Conservation (phyloP, 1,284 basidiomycete genomes). For the Trichosporon coremiiforme region DNA sequence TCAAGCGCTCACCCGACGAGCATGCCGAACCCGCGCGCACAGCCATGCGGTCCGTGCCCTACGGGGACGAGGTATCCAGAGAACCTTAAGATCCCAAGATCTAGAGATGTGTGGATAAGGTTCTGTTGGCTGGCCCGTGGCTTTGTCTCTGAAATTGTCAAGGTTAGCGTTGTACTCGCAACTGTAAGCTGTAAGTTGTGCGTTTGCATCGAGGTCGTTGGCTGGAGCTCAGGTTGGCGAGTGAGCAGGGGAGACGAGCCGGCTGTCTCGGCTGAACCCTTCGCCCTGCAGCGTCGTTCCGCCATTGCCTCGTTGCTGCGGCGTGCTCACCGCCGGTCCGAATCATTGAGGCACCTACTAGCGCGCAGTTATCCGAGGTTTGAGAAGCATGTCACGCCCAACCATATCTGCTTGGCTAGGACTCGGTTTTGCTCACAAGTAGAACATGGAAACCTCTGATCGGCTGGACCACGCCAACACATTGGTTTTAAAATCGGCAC, state of each 20-base stretch:
- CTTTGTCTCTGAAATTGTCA: not conserved
- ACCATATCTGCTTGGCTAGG: not conserved
- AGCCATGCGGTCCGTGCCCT: not conserved
- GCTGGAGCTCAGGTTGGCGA: no score
- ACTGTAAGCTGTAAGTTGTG: not conserved
- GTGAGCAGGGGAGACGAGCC: not conserved
- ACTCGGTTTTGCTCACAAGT: no score
- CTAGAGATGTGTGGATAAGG: not conserved
- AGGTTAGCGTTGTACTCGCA: slow-evolving; percentile 3
- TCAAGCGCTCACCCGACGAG: not conserved
- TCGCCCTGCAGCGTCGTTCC: no score
- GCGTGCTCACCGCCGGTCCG: not conserved
- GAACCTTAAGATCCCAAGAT: not conserved
- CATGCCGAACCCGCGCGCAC: not conserved
- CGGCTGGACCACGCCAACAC: no score
- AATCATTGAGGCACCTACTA: not conserved
- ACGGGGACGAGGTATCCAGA: not conserved
- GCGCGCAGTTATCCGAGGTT: not conserved
- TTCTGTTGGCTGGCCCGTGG: not conserved
- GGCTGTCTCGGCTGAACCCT: not conserved
- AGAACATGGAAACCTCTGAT: no score
- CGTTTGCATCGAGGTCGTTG: no score
- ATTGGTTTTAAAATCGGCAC: no score
- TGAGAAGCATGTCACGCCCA: slow-evolving; percentile 13
- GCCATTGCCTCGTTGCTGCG: no score